Conservation (phyloP, 2,329 filamentous ascomycete genomes). For the Bipolaris gigantea region DNA sequence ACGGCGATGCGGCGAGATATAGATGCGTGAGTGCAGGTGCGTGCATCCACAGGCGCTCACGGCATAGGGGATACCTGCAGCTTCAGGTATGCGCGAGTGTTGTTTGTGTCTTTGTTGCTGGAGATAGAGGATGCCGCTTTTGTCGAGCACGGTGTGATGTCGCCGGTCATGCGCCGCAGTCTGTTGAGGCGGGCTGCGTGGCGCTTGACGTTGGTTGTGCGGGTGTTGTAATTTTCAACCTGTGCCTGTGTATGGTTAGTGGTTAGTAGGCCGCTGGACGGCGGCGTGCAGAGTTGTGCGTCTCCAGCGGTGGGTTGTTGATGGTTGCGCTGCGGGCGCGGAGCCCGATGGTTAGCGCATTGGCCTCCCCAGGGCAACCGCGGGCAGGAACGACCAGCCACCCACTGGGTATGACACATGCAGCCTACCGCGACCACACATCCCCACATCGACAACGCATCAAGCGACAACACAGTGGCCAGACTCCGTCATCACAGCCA, state of each 20-base stretch:
- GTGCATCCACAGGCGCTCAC: conserved; percentile 7
- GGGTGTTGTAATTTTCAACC: conserved; percentile 15
- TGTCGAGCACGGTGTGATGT: conserved; percentile 26
- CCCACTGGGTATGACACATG: conserved; percentile 10
- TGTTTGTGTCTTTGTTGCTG: conserved; percentile 19
- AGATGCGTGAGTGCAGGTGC: background rate
- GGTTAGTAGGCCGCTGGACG: conserved; percentile 30
- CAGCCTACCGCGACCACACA: conserved; percentile 1
- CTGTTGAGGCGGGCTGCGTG: conserved; percentile 19
- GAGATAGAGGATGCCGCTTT: conserved; percentile 24
- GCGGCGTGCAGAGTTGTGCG: conserved; percentile 29
- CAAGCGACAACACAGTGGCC: conserved; percentile 2
- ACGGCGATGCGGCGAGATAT: conserved; percentile 10
- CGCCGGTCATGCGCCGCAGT: conserved; percentile 31
- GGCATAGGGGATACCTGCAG: conserved; percentile 2
- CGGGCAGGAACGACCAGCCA: conserved; percentile 10
- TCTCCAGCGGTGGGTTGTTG: conserved; percentile 31
- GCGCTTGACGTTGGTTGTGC: conserved; percentile 10
- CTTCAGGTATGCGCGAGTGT: conserved; percentile 17
- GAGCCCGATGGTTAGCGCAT: conserved; percentile 17
- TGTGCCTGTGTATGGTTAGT: conserved; percentile 41
- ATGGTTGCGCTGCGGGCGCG: conserved; percentile 15
- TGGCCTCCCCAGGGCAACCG: conserved; percentile 16
- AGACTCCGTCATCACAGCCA: background rate
- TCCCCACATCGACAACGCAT: conserved; percentile 11